Base-by-base conservation (phyloP, 352 stramenopile species). In the Globisporangium spinosum region DNA sequence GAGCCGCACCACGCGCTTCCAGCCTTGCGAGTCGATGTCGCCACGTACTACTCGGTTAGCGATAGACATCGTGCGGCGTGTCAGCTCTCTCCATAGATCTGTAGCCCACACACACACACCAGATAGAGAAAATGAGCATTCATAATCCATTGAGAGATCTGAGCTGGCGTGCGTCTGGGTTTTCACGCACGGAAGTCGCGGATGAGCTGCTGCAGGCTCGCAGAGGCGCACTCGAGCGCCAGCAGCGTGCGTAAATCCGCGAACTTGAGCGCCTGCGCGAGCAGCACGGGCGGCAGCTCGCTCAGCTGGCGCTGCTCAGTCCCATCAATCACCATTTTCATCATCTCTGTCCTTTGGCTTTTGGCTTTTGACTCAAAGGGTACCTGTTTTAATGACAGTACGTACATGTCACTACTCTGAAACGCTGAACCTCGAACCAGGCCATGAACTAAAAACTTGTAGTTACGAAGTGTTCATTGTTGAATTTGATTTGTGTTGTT, bases 191-290 rank as follows among this genome's bases (percentile, higher is more conserved):
- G 60, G 38, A 71, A 71, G 23, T 71, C 51, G 40, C 32, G 35
- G 20, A 63, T 32, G 35, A 64, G 25, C 13, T 45, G 32, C 56
- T 54, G 45, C 27, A 65, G 23, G 20, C 17, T 55, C 29, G 40
- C 34, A 23, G 59, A 73, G 20, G 70, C 62, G 20, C 51, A 58
- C 62, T 84, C 78, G 20, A 86, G 67, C 3, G 43, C 65, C 69
- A 81, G 65, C 54, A 87, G 67, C 69, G 64, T 60, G 54, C 17
- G 45, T 45, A 79, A 60, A 62, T 85, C 77, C 0, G 59, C 67
- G 61, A 85, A 87, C 56, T 74, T 75, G 56, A 87, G 73, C 67
- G 53, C 73, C 20, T 74, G 67, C 35, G 65, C 72, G 27, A 87
- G 65, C 61, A 87, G 64, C 27, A 84, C 77, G 10, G 68, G 65